Percentiles rank a stretch among this genome's conserved stretches.
Conservation (phyloP, 2,329 filamentous ascomycete genomes). For the Plenodomus lindquistii region DNA sequence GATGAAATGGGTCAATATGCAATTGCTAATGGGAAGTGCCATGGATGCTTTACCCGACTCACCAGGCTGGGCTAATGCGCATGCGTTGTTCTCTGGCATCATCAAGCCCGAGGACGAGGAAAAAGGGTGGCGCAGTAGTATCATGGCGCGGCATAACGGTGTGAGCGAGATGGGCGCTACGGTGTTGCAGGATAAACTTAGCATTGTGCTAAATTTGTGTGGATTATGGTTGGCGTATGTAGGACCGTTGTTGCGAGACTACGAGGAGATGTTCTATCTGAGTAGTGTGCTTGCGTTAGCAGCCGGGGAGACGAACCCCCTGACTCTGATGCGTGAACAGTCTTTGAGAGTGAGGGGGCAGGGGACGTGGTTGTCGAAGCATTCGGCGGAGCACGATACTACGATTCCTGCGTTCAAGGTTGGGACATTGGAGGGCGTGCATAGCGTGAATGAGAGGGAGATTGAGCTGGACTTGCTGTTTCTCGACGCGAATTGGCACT, state of each 20-base stretch:
- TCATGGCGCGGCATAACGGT: constrained; percentile 12
- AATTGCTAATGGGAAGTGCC: constrained; percentile 2
- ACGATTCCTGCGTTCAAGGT: constrained; percentile 9
- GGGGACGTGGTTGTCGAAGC: background rate
- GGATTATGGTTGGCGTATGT: constrained; percentile 15
- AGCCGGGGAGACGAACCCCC: constrained; percentile 8
- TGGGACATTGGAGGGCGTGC: constrained; percentile 1
- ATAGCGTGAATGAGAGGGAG: constrained; percentile 2
- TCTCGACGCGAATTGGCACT: constrained; percentile 3
- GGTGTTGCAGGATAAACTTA: constrained; percentile 7
- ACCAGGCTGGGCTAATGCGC: background rate
- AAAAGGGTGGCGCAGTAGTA: constrained; percentile 3
- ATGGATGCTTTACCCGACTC: background rate
- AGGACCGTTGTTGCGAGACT: constrained; percentile 1
- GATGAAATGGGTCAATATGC: constrained; percentile 12
- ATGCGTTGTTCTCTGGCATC: background rate
- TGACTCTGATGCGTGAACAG: constrained; percentile 5
- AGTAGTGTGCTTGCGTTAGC: constrained; percentile 9
- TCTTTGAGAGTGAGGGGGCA: background rate
- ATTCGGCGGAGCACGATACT: background rate
- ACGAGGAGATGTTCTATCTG: constrained; percentile 8
- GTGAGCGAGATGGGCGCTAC: constrained; percentile 5
- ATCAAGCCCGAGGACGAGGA: background rate
- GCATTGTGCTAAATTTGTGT: constrained; percentile 13
- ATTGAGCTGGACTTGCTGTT: constrained; percentile 15